Conservation (phyloP, 192 early-diverging fungal species). For the Kickxella alabastrina region DNA sequence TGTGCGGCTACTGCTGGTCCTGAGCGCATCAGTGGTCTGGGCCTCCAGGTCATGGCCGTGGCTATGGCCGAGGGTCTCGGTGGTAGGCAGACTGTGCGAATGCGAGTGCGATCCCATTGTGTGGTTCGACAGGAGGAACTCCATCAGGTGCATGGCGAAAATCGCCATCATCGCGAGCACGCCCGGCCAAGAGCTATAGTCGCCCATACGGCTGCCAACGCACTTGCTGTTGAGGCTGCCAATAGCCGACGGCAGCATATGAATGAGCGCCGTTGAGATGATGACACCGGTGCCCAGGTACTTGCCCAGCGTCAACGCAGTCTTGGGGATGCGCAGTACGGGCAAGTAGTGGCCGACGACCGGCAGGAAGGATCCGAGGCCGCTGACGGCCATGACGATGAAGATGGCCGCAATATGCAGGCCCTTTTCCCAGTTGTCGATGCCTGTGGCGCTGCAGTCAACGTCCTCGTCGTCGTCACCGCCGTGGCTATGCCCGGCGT, state of each 20-base stretch:
- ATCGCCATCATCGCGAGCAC: slow-evolving; percentile 62
- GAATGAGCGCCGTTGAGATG: slow-evolving; percentile 72
- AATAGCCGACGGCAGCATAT: slow-evolving; percentile 64
- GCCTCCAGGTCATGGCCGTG: not conserved
- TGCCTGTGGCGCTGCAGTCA: slow-evolving; percentile 30
- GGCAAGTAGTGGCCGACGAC: slow-evolving; percentile 47
- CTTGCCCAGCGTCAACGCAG: slow-evolving; percentile 50
- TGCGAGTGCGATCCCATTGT: slow-evolving; percentile 37
- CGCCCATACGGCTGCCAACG: slow-evolving; percentile 50
- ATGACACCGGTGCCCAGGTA: slow-evolving; percentile 71
- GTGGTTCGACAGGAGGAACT: slow-evolving; percentile 53
- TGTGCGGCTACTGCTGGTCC: not conserved
- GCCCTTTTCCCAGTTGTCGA: slow-evolving; percentile 36
- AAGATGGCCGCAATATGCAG: slow-evolving; percentile 58
- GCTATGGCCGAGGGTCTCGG: not conserved
- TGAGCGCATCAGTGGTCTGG: not conserved
- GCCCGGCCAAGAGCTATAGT: slow-evolving; percentile 54
- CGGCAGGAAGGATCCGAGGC: slow-evolving; percentile 55
- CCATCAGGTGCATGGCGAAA: slow-evolving; percentile 62
- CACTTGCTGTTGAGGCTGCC: slow-evolving; percentile 55
- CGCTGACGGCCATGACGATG: slow-evolving; percentile 53
- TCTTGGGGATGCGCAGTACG: slow-evolving; percentile 30
- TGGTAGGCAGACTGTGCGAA: slow-evolving; percentile 16
- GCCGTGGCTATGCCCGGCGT: slow-evolving; percentile 19
- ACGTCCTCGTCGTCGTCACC: slow-evolving; percentile 15